A percentile compares a stretch with the other conserved stretches of the same genome.
phyloP scores from a whole-genome alignment of 129 eudicot genomes.

The Artemisia tridentata region DNA sequence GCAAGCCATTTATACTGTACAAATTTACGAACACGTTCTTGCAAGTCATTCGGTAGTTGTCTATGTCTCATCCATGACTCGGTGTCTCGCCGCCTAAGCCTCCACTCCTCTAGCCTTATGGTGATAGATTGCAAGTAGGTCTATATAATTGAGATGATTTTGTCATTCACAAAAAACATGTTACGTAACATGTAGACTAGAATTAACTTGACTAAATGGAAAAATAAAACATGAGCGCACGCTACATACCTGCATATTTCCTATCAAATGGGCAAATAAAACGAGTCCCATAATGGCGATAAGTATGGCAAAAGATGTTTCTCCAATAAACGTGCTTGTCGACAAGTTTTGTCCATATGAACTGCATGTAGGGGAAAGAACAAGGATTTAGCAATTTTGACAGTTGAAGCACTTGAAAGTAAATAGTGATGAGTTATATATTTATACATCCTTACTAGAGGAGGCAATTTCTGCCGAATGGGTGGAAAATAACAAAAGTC shows the following conservation, averaged over 20 bases:
- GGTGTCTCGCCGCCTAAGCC: conserved; percentile 82
- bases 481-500: too few species aligned
- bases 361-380: conserved; percentile 45
- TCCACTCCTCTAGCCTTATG: conserved; percentile 97
- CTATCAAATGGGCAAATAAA: conserved; percentile 83
- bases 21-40: conserved; percentile 76
- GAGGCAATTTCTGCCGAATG: too few species aligned
- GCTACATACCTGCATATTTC: conserved; percentile 90
- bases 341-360: conserved; percentile 81
- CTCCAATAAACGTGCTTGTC: conserved; percentile 80
- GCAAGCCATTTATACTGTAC: conserved; percentile 91
- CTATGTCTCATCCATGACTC: conserved; percentile 99
- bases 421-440: too few species aligned
- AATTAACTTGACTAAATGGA: not conserved
- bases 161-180: not conserved
- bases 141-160: conserved; percentile 34
- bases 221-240: not conserved
- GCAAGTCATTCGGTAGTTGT: conserved; percentile 66
- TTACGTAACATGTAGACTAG: not conserved
- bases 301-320: conserved; percentile 73
- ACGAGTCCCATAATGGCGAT: conserved; percentile 89
- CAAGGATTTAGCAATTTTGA: not conserved
- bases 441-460: too few species aligned
- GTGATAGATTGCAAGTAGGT: conserved; percentile 87
- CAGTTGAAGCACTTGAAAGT: too few species aligned